A percentile compares a stretch with the other conserved stretches of the same genome.
Evolutionary conservation across 208 protist species (phyloP).

Genomic region (Sergeia podlipaevii): DNA sequence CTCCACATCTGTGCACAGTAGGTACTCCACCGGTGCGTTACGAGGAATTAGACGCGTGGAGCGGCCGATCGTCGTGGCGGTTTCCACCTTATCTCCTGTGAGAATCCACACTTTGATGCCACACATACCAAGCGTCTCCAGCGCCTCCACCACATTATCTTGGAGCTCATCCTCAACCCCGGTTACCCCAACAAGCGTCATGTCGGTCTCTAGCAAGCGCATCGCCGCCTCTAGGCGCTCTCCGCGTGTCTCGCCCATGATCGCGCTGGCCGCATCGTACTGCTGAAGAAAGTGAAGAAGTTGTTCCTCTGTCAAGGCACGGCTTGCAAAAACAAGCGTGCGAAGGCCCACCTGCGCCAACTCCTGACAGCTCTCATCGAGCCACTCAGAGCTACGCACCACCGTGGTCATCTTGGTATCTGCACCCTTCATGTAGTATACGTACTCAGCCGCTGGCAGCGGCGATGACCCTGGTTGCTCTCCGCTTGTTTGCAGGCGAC

Average conservation of each 20-base stretch:
- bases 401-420: slow-evolving; percentile 93
- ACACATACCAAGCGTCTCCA: slow-evolving; percentile 96
- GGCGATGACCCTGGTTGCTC: background rate
- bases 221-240: slow-evolving; percentile 74
- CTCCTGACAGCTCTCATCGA: slow-evolving; percentile 96
- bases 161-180: slow-evolving; percentile 99
- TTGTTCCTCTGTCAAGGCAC: slow-evolving; percentile 76
- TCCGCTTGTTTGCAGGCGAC: background rate
- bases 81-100: slow-evolving; percentile 98
- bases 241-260: slow-evolving; percentile 40
- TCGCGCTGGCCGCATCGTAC: slow-evolving; percentile 54
- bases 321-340: slow-evolving; percentile 92
- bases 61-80: slow-evolving; percentile 95
- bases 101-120: slow-evolving; percentile 99
- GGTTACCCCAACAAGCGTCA: slow-evolving; percentile 93
- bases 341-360: slow-evolving; percentile 95
- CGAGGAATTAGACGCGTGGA: slow-evolving; percentile 86
- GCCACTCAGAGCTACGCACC: slow-evolving; percentile 90
- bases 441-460: slow-evolving; percentile 34
- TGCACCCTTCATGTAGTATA: slow-evolving; percentile 97
- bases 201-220: slow-evolving; percentile 78
- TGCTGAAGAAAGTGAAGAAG: slow-evolving; percentile 74
- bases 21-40: slow-evolving; percentile 53
- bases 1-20: slow-evolving; percentile 31
- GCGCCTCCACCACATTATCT: slow-evolving; percentile 86